These are phyloP conservation scores for Melastoma candidum DNA, from an alignment of 441 rosid genomes.

Conservation along the genomic window DNA sequence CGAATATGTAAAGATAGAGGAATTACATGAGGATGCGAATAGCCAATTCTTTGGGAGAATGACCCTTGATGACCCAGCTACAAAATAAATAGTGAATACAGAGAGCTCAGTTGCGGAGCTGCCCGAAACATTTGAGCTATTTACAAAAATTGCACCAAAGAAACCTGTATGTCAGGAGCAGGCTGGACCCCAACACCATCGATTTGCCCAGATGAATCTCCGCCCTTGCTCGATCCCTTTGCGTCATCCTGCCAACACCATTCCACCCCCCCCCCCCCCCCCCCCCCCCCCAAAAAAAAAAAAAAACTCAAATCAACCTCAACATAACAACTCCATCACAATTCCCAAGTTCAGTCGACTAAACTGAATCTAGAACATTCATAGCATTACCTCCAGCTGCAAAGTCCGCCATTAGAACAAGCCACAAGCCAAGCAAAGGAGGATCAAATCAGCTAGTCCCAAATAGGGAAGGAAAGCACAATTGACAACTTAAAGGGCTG, in stretches of 20 bases:
- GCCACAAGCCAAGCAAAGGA: constrained; percentile 4
- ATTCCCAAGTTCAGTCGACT: not conserved
- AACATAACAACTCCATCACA: not conserved
- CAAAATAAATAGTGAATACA: constrained; percentile 7
- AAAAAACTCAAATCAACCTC: not conserved
- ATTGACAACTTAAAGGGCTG: not conserved
- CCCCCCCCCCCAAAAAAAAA: no score
- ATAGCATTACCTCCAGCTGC: constrained; percentile 80
- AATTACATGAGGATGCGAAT: constrained; percentile 66
- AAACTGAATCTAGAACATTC: not conserved
- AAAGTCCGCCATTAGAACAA: constrained; percentile 15
- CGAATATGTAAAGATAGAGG: constrained; percentile 13
- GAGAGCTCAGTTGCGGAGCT: constrained; percentile 3
- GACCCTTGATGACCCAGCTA: constrained; percentile 71
- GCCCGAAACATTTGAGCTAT: not conserved
- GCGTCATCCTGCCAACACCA: constrained; percentile 48
- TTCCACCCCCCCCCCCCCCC: not conserved
- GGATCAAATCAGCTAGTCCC: constrained; percentile 21
- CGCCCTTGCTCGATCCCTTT: constrained; percentile 68
- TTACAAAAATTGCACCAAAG: not conserved
- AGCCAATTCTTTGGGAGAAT: constrained; percentile 47
- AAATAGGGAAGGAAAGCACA: not conserved
- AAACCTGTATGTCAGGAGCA: constrained; percentile 55
- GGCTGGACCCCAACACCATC: constrained; percentile 29
- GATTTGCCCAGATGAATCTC: constrained; percentile 57